Base-by-base conservation (phyloP, 352 stramenopile genomes). In the Phytophthora vignae region DNA sequence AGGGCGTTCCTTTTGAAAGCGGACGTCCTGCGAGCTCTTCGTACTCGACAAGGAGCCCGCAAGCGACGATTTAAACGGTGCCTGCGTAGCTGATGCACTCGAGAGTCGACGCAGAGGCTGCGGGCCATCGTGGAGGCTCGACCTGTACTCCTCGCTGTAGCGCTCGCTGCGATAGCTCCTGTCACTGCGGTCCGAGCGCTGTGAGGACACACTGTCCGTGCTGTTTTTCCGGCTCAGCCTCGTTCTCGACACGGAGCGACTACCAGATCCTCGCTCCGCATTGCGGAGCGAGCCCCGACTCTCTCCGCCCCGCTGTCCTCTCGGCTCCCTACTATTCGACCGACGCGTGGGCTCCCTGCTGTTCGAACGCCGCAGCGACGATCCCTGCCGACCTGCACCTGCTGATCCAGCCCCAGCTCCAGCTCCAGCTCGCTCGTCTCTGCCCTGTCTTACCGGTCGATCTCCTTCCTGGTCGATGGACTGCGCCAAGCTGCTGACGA, bases 11-110 rank as follows among this genome's bases (percentile, higher is more conserved):
- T 85, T 86, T 22, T 72, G 68, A 44, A 83, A 67, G 10, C 81
- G 81, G 5, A 84, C 76, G 64, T 93, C 85, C 55, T 89, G 81
- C 2, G 76, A 74, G 33, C 84, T 91, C 31, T 79, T 85, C 5
- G 60, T 76, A 52, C 60, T 49, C 22, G 64, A 69, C 22, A 81
- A 8, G 0, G 79, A 82, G 22, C 62, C 62, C 4, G 48, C 17
- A 14, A 77, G n/a, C 9, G 70, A 71, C 5, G 72, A 72, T 52
- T 80, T 77, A 15, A 73, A 73, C n/a, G 72, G 65, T 17, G 66
- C 22, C 53, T 74, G 61, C 22, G 25, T 52, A 55, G 60, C 52
- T 10, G 67, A 70, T 50, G 55, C 68, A 53, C 64, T 72, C 6
- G 77, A 77, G 27, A 78, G 38, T 10, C 55, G 71, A 17, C 65